Percentiles rank a stretch among this genome's conserved stretches.
Evolutionary conservation across 2,329 filamentous ascomycete species (phyloP).

Genomic region (Colletotrichum neosansevieriae): DNA sequence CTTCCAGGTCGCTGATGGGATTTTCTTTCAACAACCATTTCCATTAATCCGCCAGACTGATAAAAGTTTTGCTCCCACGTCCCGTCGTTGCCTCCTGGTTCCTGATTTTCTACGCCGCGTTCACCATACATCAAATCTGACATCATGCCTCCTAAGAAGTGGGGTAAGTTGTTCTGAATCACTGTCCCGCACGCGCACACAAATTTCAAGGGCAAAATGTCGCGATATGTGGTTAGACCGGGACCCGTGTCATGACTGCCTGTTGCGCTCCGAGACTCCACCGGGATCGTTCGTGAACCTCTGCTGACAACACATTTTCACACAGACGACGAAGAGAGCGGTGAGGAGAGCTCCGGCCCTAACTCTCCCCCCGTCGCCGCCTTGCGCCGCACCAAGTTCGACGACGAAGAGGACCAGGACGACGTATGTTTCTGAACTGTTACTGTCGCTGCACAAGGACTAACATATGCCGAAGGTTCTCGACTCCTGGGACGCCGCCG

Average conservation of each 20-base stretch:
- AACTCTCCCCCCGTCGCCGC: constrained; percentile 54
- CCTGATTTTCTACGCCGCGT: constrained; percentile 24
- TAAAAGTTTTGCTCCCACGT: neutral
- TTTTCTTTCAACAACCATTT: constrained; percentile 11
- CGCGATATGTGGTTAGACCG: constrained; percentile 22
- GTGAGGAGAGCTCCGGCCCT: constrained; percentile 51
- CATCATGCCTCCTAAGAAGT: constrained; percentile 59
- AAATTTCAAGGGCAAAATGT: constrained; percentile 39
- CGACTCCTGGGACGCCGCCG: constrained; percentile 96
- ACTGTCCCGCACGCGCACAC: constrained; percentile 39
- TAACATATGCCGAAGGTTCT: constrained; percentile 73
- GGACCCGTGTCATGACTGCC: neutral
- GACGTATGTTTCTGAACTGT: constrained; percentile 69
- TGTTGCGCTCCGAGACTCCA: neutral
- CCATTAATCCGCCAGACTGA: neutral
- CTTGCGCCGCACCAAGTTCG: constrained; percentile 74
- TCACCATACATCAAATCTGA: constrained; percentile 40
- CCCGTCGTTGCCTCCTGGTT: neutral
- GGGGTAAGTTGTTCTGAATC: constrained; percentile 52
- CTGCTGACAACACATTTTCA: constrained; percentile 23
- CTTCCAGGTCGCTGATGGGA: constrained; percentile 4
- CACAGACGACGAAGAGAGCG: constrained; percentile 55
- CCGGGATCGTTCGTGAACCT: neutral
- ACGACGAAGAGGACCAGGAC: constrained; percentile 89
- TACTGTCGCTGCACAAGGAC: constrained; percentile 10